These are phyloP conservation scores for Schizochytrium sp. DNA, from an alignment of 108 stramenopile genomes.

Conservation along the genomic window DNA sequence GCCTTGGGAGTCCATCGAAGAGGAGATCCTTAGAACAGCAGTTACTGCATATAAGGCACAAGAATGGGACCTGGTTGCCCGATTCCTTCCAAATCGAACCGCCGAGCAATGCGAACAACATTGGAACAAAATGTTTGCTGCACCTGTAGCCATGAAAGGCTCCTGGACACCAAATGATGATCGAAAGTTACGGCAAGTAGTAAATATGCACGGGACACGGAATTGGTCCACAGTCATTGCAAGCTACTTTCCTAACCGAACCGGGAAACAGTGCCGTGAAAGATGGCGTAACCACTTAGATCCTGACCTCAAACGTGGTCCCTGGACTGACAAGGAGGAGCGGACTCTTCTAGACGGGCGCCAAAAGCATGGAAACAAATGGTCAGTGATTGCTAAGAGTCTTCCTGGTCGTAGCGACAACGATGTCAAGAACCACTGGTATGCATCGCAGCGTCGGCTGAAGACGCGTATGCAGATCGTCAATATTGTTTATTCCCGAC, in stretches of 20 bases:
- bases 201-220: constrained; percentile 67
- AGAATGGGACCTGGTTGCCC: neutral
- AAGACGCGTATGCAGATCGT: constrained; percentile 32
- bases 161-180: constrained; percentile 65
- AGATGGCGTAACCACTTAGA: constrained; percentile 76
- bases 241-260: constrained; percentile 66
- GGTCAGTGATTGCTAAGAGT: constrained; percentile 73
- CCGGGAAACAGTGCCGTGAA: constrained; percentile 73
- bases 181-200: constrained; percentile 67
- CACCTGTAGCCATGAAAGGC: neutral
- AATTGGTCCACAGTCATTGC: constrained; percentile 70
- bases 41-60: neutral
- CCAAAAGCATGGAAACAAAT: constrained; percentile 67
- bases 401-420: constrained; percentile 72
- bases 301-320: constrained; percentile 70
- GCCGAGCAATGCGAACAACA: neutral
- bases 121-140: neutral
- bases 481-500: neutral
- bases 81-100: neutral
- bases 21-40: neutral
- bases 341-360: constrained; percentile 66
- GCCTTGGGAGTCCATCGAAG: neutral
- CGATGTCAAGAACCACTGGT: constrained; percentile 73
- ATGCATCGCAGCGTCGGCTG: constrained; percentile 61
- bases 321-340: constrained; percentile 75